Percentiles rank a stretch among this genome's conserved stretches.
phyloP scores from a whole-genome alignment of 768 basidiomycete species.

The Suillus sp. region DNA sequence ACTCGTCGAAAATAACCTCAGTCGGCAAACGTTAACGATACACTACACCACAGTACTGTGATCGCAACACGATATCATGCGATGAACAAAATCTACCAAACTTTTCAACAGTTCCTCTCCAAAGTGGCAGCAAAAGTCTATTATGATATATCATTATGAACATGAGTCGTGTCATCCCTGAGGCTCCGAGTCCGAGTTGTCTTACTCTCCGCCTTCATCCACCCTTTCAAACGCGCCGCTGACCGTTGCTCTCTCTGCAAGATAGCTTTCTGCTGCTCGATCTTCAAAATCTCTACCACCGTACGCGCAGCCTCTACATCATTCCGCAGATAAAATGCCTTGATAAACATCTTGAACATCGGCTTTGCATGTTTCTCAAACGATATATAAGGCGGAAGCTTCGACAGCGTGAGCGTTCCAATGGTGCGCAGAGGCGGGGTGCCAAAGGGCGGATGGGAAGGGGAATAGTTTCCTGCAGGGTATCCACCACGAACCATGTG shows the following conservation, averaged over 20 bases:
- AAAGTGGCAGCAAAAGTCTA: background rate
- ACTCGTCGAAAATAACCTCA: no score
- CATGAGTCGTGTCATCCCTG: background rate
- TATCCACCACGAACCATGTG: conserved; percentile 62
- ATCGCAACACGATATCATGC: background rate
- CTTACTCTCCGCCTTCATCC: background rate
- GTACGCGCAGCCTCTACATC: conserved; percentile 55
- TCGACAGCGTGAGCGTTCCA: conserved; percentile 35
- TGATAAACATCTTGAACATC: conserved; percentile 73
- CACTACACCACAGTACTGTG: background rate
- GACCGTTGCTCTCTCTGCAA: background rate
- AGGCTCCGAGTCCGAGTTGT: no score
- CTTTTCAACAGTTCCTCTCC: background rate
- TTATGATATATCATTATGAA: conserved; percentile 6
- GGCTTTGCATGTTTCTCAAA: conserved; percentile 65
- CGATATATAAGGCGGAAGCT: conserved; percentile 45
- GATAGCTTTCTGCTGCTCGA: conserved; percentile 29
- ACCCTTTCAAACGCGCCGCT: conserved; percentile 3
- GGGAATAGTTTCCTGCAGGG: conserved; percentile 39
- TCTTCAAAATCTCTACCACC: conserved; percentile 58
- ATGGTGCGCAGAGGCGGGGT: conserved; percentile 29
- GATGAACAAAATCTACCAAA: background rate
- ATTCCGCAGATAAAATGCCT: conserved; percentile 55
- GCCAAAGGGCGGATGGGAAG: conserved; percentile 46
- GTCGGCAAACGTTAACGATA: no score